These are phyloP conservation scores for Hypoxylon sp. DNA, from an alignment of 2,329 filamentous ascomycete species.

Conservation along the genomic window DNA sequence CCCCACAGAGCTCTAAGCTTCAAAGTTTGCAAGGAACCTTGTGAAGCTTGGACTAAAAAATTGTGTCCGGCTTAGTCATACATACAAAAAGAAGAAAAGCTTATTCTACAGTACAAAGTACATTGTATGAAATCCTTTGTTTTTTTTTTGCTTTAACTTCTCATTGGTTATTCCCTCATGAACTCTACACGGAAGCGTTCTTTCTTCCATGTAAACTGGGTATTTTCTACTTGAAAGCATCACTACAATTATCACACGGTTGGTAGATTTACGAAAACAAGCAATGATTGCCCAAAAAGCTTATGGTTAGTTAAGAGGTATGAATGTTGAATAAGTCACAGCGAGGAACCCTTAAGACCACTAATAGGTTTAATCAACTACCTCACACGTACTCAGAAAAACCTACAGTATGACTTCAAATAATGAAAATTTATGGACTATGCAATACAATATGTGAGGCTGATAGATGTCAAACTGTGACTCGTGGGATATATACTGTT, in stretches of 20 bases:
- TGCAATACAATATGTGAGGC: too few species aligned
- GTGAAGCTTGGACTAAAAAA: constrained; percentile 2
- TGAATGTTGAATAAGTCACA: background rate
- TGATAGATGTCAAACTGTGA: background rate
- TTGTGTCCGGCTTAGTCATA: background rate
- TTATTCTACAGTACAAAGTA: too few species aligned
- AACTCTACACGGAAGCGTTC: background rate
- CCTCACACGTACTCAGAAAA: too few species aligned
- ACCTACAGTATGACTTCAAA: too few species aligned
- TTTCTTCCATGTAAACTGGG: background rate
- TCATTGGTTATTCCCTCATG: background rate
- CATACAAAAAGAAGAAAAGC: too few species aligned
- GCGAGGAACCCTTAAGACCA: background rate
- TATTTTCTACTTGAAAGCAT: background rate
- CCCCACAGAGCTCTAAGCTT: background rate
- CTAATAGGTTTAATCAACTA: background rate
- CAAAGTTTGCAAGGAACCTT: too few species aligned
- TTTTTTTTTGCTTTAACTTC: background rate
- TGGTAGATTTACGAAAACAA: background rate
- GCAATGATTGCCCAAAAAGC: background rate
- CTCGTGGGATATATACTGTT: background rate
- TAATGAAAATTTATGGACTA: too few species aligned
- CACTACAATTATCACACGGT: background rate
- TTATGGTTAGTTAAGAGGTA: background rate
- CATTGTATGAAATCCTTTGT: background rate